Evolutionary conservation across 1,284 basidiomycete species (phyloP).

Genomic region (Trichosporon ovoides): DNA sequence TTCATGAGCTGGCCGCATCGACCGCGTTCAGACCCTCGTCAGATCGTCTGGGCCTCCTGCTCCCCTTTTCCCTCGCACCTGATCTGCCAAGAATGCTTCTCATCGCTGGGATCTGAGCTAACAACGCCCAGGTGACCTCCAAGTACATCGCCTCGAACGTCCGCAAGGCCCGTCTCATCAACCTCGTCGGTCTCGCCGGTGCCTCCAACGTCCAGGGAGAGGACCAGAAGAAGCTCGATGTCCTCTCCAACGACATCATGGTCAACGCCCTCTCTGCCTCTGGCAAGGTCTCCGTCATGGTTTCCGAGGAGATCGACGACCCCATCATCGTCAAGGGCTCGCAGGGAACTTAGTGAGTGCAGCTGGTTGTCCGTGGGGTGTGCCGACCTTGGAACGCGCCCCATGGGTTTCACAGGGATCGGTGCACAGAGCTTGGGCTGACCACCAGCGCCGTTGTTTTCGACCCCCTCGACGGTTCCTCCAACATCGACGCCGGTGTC

Average conservation of each 20-base stretch:
- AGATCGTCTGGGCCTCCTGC: neutral
- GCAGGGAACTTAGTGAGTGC: constrained; percentile 62
- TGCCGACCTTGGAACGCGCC: too few relatives aligned
- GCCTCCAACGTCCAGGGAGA: constrained; percentile 96
- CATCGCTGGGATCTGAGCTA: constrained; percentile 35
- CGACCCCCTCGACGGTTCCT: constrained; percentile 95
- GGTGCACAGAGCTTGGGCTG: neutral
- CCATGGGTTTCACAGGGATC: too few relatives aligned
- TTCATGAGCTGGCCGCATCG: too few relatives aligned
- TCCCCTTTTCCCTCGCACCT: constrained; percentile 57
- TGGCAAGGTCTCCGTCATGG: constrained; percentile 92
- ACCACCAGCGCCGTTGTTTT: constrained; percentile 77
- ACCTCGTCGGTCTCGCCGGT: constrained; percentile 59
- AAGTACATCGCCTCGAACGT: constrained; percentile 85
- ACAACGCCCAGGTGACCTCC: constrained; percentile 54
- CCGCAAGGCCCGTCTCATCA: neutral
- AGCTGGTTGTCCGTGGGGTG: neutral
- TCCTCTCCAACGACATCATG: constrained; percentile 99
- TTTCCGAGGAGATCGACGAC: constrained; percentile 88
- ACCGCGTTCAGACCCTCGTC: neutral
- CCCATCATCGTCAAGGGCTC: constrained; percentile 68
- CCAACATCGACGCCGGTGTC: constrained; percentile 99
- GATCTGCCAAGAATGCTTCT: constrained; percentile 92
- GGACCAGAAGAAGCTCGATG: constrained; percentile 99
- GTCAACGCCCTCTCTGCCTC: constrained; percentile 88